Percentiles rank a stretch among this genome's conserved stretches.
These are phyloP conservation scores for Fusarium verticillioides DNA, from an alignment of 2,329 filamentous ascomycete species.

Conservation along the genomic window DNA sequence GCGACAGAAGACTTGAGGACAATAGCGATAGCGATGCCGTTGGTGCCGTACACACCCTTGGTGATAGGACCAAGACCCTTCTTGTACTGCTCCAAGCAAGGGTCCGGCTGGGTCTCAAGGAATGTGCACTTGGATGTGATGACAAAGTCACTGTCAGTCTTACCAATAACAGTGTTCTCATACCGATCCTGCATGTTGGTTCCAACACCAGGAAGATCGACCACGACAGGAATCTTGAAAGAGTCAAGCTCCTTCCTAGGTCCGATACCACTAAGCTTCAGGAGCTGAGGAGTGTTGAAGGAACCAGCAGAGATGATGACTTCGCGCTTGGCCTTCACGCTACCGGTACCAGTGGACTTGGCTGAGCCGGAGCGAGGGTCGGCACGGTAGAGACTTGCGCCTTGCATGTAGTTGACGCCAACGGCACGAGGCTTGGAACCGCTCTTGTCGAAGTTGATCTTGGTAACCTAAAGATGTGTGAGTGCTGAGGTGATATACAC, in stretches of 20 bases:
- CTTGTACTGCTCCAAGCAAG: constrained; percentile 34
- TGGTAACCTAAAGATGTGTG: constrained; percentile 38
- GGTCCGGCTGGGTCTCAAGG: constrained; percentile 26
- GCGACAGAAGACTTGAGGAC: constrained; percentile 49
- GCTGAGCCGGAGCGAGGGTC: constrained; percentile 37
- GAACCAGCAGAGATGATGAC: constrained; percentile 62
- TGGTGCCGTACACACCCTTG: constrained; percentile 53
- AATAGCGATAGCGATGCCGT: constrained; percentile 65
- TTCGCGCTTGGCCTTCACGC: constrained; percentile 40
- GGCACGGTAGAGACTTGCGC: constrained; percentile 37
- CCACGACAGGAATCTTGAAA: constrained; percentile 48
- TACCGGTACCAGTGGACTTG: constrained; percentile 8
- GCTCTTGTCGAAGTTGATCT: constrained; percentile 50
- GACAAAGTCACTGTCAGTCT: constrained; percentile 29
- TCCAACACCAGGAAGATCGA: constrained; percentile 65
- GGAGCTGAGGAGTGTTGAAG: constrained; percentile 62
- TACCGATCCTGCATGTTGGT: constrained; percentile 68
- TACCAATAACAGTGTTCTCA: constrained; percentile 45
- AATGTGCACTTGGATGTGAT: constrained; percentile 40
- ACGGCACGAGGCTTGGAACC: constrained; percentile 46
- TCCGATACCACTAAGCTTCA: constrained; percentile 58
- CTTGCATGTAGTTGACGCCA: constrained; percentile 49
- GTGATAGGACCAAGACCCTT: constrained; percentile 20
- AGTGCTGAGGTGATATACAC: rapidly evolving
- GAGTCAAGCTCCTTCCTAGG: constrained; percentile 41